phyloP scores from a whole-genome alignment of 805 yeast species.

The Schwanniomyces sp. region DNA sequence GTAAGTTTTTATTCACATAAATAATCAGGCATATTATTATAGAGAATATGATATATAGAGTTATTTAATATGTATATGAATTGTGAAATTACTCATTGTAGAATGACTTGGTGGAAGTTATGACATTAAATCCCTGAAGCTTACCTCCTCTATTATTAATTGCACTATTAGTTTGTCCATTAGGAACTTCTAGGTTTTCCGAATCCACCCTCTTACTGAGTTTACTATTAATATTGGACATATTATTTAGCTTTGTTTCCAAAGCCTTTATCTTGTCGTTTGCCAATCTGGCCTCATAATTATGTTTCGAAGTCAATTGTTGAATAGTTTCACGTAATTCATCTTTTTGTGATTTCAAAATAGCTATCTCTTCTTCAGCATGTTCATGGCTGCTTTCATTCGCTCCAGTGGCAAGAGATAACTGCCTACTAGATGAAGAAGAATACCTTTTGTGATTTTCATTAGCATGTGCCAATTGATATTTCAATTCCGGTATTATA shows the following conservation, averaged over 20 bases:
- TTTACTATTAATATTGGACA: slow-evolving; percentile 32
- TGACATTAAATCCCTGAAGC: slow-evolving; percentile 39
- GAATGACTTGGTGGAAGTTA: slow-evolving; percentile 29
- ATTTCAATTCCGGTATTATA: slow-evolving; percentile 48
- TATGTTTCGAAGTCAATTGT: slow-evolving; percentile 35
- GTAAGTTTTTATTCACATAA: slow-evolving; percentile 20
- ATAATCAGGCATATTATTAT: not conserved
- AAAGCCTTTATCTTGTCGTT: slow-evolving; percentile 33
- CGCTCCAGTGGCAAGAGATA: slow-evolving; percentile 5
- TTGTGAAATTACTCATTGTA: slow-evolving; percentile 13
- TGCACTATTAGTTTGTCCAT: not conserved
- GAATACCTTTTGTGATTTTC: not conserved
- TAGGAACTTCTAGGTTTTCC: not conserved
- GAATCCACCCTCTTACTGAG: slow-evolving; percentile 24
- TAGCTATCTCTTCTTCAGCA: slow-evolving; percentile 18
- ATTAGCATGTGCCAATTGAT: slow-evolving; percentile 13
- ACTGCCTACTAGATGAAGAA: slow-evolving; percentile 3
- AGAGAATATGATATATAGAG: not conserved
- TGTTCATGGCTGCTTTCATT: slow-evolving; percentile 8
- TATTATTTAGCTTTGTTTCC: slow-evolving; percentile 29
- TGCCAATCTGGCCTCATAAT: slow-evolving; percentile 33
- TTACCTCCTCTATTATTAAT: slow-evolving; percentile 28
- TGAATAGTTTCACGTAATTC: slow-evolving; percentile 41
- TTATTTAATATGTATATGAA: not conserved
- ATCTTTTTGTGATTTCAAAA: slow-evolving; percentile 34